Evolutionary conservation across 2,329 filamentous ascomycete genomes (phyloP), one percentile per base, ranked within the genome.

Genomic region (Boeremia exigua): DNA sequence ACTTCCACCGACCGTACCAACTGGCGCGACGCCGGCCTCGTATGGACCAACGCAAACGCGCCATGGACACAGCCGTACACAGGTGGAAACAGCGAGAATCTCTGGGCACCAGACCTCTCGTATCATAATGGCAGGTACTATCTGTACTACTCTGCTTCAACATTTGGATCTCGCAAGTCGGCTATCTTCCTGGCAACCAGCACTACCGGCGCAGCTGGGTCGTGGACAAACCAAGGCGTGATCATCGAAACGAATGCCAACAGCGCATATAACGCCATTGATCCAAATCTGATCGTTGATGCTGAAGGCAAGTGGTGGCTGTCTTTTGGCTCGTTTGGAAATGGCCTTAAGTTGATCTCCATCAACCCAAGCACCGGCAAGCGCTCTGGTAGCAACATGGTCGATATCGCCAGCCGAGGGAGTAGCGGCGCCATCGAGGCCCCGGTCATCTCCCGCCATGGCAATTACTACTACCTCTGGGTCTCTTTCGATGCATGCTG

Each of bases 281-380:
- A 79, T 48, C 65, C 69, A 10, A 73, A 76, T 45, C 60, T 79
- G 27, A 74, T 83, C 52, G 51, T 61, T 17, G 70, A 65, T 30
- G 68, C 65, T 6, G n/a, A 47, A 28, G 65, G 80, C 49, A 74
- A 75, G 6, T 81, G 80, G 52, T 78, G 79, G 44, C 70, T 84
- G 62, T 85, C 79, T 56, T 89, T 88, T 59, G 87, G 87, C 27
- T 87, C 84, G n/a, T 90, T 88, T 78, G 90, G 86, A 85, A 72
- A 76, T 6, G 82, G 85, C 64, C 28, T 56, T 34, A 56, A 56
- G 48, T 80, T 89, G 59, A 86, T 84, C 74, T 85, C 87, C 67
- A 83, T 84, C 0, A 65, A 75, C 25, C 42, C 44, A 19, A 61
- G 45, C 2, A 69, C 70, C 8, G 69, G 65, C 2, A 63, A 56